These are phyloP conservation scores for Tremellales sp. DNA, from an alignment of 1,284 basidiomycete genomes.

Conservation along the genomic window DNA sequence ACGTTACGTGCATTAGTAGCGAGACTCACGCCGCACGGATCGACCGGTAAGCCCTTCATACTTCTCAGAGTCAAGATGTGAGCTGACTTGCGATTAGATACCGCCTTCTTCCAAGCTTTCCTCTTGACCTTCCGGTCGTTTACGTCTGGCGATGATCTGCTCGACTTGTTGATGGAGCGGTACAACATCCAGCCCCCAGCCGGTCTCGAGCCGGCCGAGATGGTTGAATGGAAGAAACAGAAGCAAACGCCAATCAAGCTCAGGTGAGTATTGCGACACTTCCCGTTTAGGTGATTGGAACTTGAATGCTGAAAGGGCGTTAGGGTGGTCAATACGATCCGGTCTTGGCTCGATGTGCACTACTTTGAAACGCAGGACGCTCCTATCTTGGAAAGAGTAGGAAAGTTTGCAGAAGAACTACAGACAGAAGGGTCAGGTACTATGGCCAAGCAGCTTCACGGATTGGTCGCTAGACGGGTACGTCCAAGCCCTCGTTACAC, in stretches of 20 bases:
- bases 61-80: background rate
- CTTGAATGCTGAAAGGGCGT: slow-evolving; percentile 1
- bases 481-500: slow-evolving; percentile 35
- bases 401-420: slow-evolving; percentile 64
- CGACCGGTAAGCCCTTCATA: slow-evolving; percentile 55
- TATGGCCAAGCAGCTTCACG: slow-evolving; percentile 67
- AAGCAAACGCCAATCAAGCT: slow-evolving; percentile 87
- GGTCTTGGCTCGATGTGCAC: slow-evolving; percentile 74
- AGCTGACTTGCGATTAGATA: slow-evolving; percentile 16
- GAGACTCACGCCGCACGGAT: slow-evolving; percentile 83
- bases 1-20: slow-evolving; percentile 82
- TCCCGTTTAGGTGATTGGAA: background rate
- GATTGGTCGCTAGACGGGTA: slow-evolving; percentile 65
- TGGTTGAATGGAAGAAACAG: slow-evolving; percentile 75
- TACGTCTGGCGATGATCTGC: slow-evolving; percentile 76
- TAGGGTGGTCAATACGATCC: slow-evolving; percentile 78
- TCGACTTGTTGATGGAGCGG: slow-evolving; percentile 77
- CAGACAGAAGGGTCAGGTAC: slow-evolving; percentile 53
- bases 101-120: slow-evolving; percentile 83
- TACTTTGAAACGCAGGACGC: slow-evolving; percentile 76
- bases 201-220: slow-evolving; percentile 62
- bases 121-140: slow-evolving; percentile 97
- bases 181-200: slow-evolving; percentile 76
- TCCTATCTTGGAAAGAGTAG: slow-evolving; percentile 70
- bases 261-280: slow-evolving; percentile 58